phyloP scores from a whole-genome alignment of 2,329 filamentous ascomycete genomes.

The Chlorencoelia australis region DNA sequence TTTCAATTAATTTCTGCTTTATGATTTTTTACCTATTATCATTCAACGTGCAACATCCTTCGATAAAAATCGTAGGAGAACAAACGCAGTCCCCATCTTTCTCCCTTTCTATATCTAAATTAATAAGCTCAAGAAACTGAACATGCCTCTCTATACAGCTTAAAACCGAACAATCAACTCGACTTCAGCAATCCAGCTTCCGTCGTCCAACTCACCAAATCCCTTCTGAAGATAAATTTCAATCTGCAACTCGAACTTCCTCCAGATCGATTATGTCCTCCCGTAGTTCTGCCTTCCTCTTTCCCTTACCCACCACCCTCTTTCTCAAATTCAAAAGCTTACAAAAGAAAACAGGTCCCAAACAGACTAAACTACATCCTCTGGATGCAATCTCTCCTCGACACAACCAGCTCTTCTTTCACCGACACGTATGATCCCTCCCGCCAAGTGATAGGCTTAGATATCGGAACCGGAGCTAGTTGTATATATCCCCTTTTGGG shows the following conservation, averaged over 20 bases:
- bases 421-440: slow-evolving; percentile 41
- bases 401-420: slow-evolving; percentile 41
- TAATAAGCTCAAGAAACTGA: too few species aligned
- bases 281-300: slow-evolving; percentile 39
- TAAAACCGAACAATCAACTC: slow-evolving; percentile 49
- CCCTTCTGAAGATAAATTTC: slow-evolving; percentile 68
- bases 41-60: too few species aligned
- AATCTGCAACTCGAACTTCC: slow-evolving; percentile 61
- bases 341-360: slow-evolving; percentile 39
- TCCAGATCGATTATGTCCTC: slow-evolving; percentile 72
- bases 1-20: too few species aligned
- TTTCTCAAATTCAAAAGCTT: neutral
- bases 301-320: neutral
- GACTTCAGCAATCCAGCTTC: slow-evolving; percentile 73
- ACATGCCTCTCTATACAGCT: slow-evolving; percentile 29
- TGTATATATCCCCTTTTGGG: slow-evolving; percentile 85
- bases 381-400: slow-evolving; percentile 76
- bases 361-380: slow-evolving; percentile 80
- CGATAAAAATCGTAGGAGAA: too few species aligned
- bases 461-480: slow-evolving; percentile 85
- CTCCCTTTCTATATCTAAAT: too few species aligned
- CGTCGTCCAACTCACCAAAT: slow-evolving; percentile 72
- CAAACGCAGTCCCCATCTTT: too few species aligned
- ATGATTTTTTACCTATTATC: too few species aligned
- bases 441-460: slow-evolving; percentile 57